Percentiles rank a stretch among this genome's conserved stretches.
Conservation (phyloP, 495 filamentous ascomycete genomes). For the Aspergillus funiculosus region DNA sequence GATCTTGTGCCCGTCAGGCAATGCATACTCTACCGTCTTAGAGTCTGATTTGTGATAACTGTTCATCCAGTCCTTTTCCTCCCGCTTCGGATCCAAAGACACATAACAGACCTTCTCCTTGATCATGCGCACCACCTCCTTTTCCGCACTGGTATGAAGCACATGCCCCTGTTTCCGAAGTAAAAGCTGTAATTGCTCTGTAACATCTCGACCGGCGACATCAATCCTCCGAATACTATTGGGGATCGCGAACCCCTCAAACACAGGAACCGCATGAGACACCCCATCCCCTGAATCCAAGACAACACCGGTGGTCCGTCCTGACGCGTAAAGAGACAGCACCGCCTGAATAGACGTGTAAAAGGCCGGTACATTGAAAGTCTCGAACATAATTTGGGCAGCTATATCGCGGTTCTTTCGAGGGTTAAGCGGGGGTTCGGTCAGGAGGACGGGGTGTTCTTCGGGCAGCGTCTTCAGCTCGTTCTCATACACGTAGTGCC, state of each 20-base stretch:
- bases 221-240: conserved; percentile 93
- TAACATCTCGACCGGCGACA: conserved; percentile 96
- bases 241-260: conserved; percentile 95
- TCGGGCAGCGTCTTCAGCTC: conserved; percentile 92
- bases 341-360: conserved; percentile 98
- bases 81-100: conserved; percentile 80
- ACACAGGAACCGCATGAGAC: conserved; percentile 95
- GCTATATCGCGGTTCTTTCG: conserved; percentile 93
- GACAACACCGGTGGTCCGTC: conserved; percentile 93
- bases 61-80: conserved; percentile 91
- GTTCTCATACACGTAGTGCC: conserved; percentile 79
- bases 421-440: conserved; percentile 94
- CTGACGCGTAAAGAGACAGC: conserved; percentile 91
- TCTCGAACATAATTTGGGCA: conserved; percentile 97
- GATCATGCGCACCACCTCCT: conserved; percentile 93
- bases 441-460: conserved; percentile 96
- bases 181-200: conserved; percentile 87
- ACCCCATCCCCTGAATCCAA: conserved; percentile 95
- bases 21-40: conserved; percentile 75
- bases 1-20: conserved; percentile 89
- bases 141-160: conserved; percentile 96
- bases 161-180: conserved; percentile 89
- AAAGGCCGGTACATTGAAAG: conserved; percentile 94
- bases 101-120: conserved; percentile 94
- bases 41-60: conserved; percentile 48